phyloP scores from a whole-genome alignment of 257 asterid genomes.

The Cordia subcordata region DNA sequence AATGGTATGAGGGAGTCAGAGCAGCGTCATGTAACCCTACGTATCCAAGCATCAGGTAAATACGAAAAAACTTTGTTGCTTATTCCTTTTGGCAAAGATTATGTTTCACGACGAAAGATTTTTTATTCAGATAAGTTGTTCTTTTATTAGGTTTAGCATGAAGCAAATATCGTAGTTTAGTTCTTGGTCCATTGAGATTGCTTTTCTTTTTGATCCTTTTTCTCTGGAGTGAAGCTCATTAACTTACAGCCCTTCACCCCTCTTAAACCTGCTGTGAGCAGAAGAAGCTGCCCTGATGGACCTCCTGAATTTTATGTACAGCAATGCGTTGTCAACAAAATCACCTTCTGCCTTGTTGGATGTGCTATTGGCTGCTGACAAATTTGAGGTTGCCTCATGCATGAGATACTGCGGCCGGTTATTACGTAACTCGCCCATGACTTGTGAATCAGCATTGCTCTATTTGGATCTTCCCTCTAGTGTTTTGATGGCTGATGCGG shows the following conservation, averaged over 20 bases:
- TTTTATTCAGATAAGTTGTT: too few relatives aligned
- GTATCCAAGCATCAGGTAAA: constrained; percentile 66
- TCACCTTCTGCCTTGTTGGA: constrained; percentile 64
- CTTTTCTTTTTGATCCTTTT: not conserved
- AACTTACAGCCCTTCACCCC: not conserved
- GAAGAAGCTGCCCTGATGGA: constrained; percentile 92
- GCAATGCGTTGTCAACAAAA: constrained; percentile 54
- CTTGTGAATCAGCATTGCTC: constrained; percentile 78
- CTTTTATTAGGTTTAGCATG: too few relatives aligned
- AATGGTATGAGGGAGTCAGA: constrained; percentile 63
- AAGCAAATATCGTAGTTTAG: not conserved
- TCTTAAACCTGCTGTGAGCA: constrained; percentile 33
- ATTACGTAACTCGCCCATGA: constrained; percentile 62
- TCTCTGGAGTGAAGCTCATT: not conserved
- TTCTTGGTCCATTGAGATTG: not conserved
- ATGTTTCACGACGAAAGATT: not conserved
- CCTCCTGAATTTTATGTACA: constrained; percentile 72
- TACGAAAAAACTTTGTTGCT: constrained; percentile 7
- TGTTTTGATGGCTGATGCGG: constrained; percentile 66
- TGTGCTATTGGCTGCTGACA: constrained; percentile 90
- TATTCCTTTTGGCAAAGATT: not conserved
- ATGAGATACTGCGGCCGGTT: constrained; percentile 76
- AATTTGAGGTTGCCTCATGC: constrained; percentile 81
- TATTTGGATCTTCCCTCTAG: constrained; percentile 87
- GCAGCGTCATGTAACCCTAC: constrained; percentile 55